Evolutionary conservation across 495 filamentous ascomycete genomes (phyloP), one percentile per base, ranked within the genome.

Genomic region (Daldinia loculata): DNA sequence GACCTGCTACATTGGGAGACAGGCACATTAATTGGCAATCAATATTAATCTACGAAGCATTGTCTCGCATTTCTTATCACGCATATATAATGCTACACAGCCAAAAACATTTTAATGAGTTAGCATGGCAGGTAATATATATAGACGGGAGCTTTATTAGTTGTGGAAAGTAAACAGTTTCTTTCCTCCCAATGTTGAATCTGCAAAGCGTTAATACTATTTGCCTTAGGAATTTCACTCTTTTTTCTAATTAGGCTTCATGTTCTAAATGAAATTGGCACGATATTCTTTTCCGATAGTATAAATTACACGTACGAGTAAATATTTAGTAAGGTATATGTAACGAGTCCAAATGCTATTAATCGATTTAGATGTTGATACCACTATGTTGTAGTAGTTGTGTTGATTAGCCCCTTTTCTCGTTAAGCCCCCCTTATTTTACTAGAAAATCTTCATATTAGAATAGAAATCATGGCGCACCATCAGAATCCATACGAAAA

Each of bases 61-160:
- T 11, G 61, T 66, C 41, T 66, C 53, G 22, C 45, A 38, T 60
- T 61, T 69, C 52, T 58, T 53, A 15, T 59, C 36, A 32, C 12
- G 53, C 26, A 14, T 51, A 36, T 66, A 36, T 58, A 48, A 17
- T 69, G 66, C 26, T 69, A 62, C 17, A 29, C 32, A 34, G 17
- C 15, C 12, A 63, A 22, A 19, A 30, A 53, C 19, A 45, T 62
- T 34, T 34, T 43, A 41, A 30, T 55, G 29, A 22, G 61, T 32
- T 58, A 32, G 17, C 34, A 45, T 56, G 22, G n/a, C 56, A 24
- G 43, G 43, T n/a, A 14, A 5, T 29, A 6, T 52, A 27, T 51
- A 30, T 11, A 32, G 32, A 34, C 43, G 3, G 3, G 7, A 48
- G 17, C 22, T 48, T 12, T 48, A 9, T 9, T 22, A 56, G 39